phyloP scores from a whole-genome alignment of 192 early-diverging fungal species.

The Entophlyctis luteolus region DNA sequence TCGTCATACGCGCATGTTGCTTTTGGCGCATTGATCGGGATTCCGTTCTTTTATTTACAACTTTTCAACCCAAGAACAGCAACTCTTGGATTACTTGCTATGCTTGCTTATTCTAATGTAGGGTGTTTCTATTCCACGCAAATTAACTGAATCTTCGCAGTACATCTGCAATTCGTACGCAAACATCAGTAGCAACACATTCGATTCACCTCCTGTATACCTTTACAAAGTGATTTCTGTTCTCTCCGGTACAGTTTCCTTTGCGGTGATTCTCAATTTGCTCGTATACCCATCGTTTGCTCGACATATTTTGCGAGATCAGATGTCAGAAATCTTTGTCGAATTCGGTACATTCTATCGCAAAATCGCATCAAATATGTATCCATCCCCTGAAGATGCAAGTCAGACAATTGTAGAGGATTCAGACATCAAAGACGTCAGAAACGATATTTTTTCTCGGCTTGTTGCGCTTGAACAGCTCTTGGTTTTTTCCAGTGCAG shows the following conservation, averaged over 20 bases:
- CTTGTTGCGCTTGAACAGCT: constrained; percentile 20
- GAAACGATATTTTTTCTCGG: constrained; percentile 3
- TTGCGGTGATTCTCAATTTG: constrained; percentile 15
- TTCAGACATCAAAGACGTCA: not conserved
- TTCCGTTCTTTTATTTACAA: constrained; percentile 11
- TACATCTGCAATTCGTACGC: constrained; percentile 12
- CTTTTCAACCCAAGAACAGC: not conserved
- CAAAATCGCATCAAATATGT: not conserved
- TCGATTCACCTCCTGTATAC: constrained; percentile 12
- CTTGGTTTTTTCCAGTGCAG: not conserved
- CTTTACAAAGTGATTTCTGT: constrained; percentile 11
- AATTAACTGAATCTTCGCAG: not conserved
- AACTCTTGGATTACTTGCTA: constrained; percentile 8
- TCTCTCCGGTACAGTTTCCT: not conserved
- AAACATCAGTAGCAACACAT: constrained; percentile 1
- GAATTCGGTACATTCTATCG: constrained; percentile 13
- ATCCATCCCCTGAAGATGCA: not conserved
- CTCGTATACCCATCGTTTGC: constrained; percentile 21
- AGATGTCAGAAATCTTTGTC: not conserved
- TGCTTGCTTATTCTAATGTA: constrained; percentile 20
- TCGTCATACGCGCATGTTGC: not conserved
- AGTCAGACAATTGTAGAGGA: not conserved
- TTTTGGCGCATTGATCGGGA: not conserved
- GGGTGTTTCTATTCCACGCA: not conserved
- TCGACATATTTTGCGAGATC: not conserved